Evolutionary conservation across 257 asterid species (phyloP).

Genomic region (Petrea volubilis): DNA sequence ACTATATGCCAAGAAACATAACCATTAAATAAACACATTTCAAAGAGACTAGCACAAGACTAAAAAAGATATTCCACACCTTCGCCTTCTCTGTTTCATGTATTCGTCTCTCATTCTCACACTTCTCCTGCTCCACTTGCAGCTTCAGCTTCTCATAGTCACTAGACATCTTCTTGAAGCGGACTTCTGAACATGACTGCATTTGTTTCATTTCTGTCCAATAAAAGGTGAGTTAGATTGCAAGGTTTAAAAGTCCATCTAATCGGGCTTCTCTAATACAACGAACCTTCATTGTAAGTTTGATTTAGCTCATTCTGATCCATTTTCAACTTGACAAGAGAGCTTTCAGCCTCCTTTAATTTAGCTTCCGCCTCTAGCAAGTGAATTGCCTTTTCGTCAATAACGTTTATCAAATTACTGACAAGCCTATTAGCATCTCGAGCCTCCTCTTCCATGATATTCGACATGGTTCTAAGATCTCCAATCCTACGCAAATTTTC

Average conservation of each 20-base stretch:
- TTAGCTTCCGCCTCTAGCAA: constrained; percentile 62
- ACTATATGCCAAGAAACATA: too few species aligned
- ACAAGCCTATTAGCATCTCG: constrained; percentile 64
- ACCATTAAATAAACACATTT: constrained; percentile 31
- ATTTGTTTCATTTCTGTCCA: constrained; percentile 66
- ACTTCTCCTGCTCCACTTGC: constrained; percentile 43
- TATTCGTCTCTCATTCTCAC: neutral
- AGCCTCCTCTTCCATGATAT: constrained; percentile 72
- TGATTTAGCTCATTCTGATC: constrained; percentile 72
- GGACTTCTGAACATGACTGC: constrained; percentile 66
- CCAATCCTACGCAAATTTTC: constrained; percentile 74
- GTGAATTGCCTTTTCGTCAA: constrained; percentile 67
- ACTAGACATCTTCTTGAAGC: constrained; percentile 61
- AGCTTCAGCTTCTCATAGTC: constrained; percentile 69
- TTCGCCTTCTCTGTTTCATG: neutral
- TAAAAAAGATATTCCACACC: neutral
- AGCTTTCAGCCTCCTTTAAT: constrained; percentile 55
- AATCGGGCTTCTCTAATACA: constrained; percentile 12
- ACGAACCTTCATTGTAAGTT: constrained; percentile 61
- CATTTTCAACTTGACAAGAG: constrained; percentile 42
- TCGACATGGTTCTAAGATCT: constrained; percentile 65
- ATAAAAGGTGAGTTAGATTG: constrained; percentile 21
- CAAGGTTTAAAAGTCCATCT: constrained; percentile 18
- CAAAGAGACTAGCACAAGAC: too few species aligned
- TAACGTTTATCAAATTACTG: constrained; percentile 59